Percentiles rank a stretch among this genome's conserved stretches.
These are phyloP conservation scores for Monosporozyma aerobia DNA, from an alignment of 805 yeast genomes.

Conservation along the genomic window DNA sequence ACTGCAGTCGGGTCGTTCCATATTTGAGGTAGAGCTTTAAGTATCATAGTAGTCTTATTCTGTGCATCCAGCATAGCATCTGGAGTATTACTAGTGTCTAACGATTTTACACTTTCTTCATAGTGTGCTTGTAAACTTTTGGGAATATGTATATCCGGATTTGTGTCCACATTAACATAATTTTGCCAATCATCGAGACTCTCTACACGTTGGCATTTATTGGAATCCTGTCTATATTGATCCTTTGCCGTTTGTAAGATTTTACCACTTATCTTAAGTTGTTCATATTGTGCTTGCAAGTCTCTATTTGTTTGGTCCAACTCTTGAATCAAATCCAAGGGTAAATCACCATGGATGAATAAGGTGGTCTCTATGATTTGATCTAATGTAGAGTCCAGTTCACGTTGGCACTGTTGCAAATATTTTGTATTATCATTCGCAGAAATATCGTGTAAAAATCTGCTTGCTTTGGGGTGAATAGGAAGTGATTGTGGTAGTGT, in stretches of 20 bases:
- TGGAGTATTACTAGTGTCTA: slow-evolving; percentile 8
- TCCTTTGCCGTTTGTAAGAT: slow-evolving; percentile 1
- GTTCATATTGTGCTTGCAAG: slow-evolving; percentile 5
- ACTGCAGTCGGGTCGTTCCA: slow-evolving; percentile 53
- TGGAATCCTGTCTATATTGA: slow-evolving; percentile 1
- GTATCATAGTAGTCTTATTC: neutral
- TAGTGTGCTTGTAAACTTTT: neutral
- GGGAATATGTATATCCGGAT: neutral
- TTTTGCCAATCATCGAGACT: slow-evolving; percentile 12
- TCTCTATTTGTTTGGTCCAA: slow-evolving; percentile 2
- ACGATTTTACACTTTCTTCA: neutral
- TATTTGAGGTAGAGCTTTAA: slow-evolving; percentile 29
- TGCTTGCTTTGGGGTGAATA: slow-evolving; percentile 12
- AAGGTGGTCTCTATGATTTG: slow-evolving; percentile 6
- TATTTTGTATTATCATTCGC: slow-evolving; percentile 8
- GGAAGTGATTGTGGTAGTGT: slow-evolving; percentile 11
- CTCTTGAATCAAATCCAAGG: neutral
- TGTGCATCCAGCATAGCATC: neutral
- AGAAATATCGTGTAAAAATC: slow-evolving; percentile 11
- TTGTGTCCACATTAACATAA: neutral
- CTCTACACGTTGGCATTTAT: neutral
- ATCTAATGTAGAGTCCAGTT: slow-evolving; percentile 12
- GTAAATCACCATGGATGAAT: neutral
- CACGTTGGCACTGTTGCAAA: slow-evolving; percentile 10
- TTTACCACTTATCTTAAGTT: neutral